phyloP scores from a whole-genome alignment of 163 green algal genomes.

The Scenedesmus sp. region DNA sequence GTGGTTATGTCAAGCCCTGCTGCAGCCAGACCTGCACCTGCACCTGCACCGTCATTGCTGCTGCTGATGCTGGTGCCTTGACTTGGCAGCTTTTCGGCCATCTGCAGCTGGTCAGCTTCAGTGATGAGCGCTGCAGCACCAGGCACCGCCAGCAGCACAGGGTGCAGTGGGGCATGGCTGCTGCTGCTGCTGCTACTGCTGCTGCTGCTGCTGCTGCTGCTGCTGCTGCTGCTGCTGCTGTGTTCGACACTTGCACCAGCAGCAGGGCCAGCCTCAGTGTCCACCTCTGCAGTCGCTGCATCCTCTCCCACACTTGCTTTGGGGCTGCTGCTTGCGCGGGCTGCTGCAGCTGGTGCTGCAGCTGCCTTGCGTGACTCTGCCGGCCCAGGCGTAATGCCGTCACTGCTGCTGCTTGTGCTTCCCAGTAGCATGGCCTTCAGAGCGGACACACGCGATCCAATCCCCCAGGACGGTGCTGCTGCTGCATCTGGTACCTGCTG shows the following conservation, averaged over 20 bases:
- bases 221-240: neutral
- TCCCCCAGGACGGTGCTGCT: neutral
- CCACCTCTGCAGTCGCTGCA: neutral
- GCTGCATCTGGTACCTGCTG: neutral
- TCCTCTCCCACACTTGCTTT: neutral
- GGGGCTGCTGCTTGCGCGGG: neutral
- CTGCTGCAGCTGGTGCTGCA: neutral
- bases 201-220: slow-evolving; percentile 11
- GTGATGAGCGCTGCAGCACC: neutral
- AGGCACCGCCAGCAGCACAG: neutral
- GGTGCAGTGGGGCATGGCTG: no score
- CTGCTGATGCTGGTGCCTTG: neutral
- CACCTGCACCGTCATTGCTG: neutral
- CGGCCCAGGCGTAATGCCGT: no score
- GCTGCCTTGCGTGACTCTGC: neutral
- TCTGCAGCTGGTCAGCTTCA: neutral
- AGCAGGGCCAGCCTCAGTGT: neutral
- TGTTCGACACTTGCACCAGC: neutral
- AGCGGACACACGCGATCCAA: neutral
- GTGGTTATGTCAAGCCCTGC: neutral
- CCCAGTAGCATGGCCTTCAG: neutral
- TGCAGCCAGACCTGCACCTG: neutral
- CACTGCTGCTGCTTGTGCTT: neutral
- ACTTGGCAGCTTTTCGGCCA: neutral
- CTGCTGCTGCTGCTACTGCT: no score